Evolutionary conservation across 495 filamentous ascomycete species (phyloP), one percentile per base, ranked within the genome.

Genomic region (Lophium mytilinum): DNA sequence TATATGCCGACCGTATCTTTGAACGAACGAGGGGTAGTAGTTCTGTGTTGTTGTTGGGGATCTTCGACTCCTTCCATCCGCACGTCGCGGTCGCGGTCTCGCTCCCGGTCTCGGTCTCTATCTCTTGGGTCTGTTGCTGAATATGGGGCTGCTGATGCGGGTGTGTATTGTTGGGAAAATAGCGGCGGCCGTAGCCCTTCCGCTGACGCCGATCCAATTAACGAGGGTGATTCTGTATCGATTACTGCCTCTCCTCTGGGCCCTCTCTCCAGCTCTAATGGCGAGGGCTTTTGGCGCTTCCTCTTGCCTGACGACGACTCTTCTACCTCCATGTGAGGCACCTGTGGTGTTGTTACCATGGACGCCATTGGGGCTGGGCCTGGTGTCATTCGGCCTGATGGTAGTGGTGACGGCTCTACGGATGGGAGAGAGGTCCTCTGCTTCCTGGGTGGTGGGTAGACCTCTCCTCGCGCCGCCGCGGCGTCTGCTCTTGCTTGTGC

Each of bases 1-100:
- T 62, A 62, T 49, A 66, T 66, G 63, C 63, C 63, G 53, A 66
- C 63, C 34, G 63, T 66, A 35, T 66, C 63, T 60, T 66, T 66
- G 61, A 66, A 66, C 55, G 63, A 66, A 43, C 53, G 63, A 52
- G 63, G 63, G 30, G 63, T 66, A 10, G 58, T 60, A 17, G 59
- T 66, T 18, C 60, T 59, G 41, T 55, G 63, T 36, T 62, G 58
- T 48, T 55, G 63, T 36, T 62, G 58, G 40, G 52, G 37, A 46
- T 66, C 63, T 62, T 65, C 62, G n/a, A 58, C 54, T 58, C 62
- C 62, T 58, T 65, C 62, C 62, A 65, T 65, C 51, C 62, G 15
- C 17, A 57, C 40, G 42, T 30, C 24, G 24, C 24, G 24, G 24
- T 30, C 24, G 24, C 24, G 24, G 24, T 30, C 24, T 61, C 48